These are phyloP conservation scores for Linaria vulgaris DNA, from an alignment of 257 asterid species.

Conservation along the genomic window DNA sequence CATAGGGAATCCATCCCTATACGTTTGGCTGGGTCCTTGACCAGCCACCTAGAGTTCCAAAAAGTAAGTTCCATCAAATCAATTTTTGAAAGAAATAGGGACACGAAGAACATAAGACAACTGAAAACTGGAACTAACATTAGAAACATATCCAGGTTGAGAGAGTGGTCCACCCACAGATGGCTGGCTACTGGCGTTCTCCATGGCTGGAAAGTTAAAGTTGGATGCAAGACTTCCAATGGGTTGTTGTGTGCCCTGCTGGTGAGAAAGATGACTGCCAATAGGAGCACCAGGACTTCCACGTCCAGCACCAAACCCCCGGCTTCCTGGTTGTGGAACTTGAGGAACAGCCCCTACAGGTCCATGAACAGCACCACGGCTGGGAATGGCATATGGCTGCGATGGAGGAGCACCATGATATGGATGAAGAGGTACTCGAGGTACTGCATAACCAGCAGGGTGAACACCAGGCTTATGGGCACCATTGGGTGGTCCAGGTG, in stretches of 20 bases:
- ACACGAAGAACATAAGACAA: constrained; percentile 19
- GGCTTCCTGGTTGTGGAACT: constrained; percentile 79
- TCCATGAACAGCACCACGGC: constrained; percentile 91
- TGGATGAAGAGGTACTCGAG: constrained; percentile 77
- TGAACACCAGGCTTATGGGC: constrained; percentile 75
- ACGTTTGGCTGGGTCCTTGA: constrained; percentile 80
- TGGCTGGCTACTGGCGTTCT: constrained; percentile 85
- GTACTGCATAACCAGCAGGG: constrained; percentile 82
- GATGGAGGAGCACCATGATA: constrained; percentile 84
- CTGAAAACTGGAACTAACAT: constrained; percentile 48
- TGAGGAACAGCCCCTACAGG: constrained; percentile 92
- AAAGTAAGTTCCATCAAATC: constrained; percentile 3
- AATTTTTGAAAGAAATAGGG: constrained; percentile 7
- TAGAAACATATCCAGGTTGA: constrained; percentile 89
- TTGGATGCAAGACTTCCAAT: constrained; percentile 71
- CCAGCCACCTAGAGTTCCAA: constrained; percentile 43
- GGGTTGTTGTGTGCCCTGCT: constrained; percentile 76
- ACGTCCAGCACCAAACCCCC: constrained; percentile 91
- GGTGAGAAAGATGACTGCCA: constrained; percentile 91
- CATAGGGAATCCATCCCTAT: constrained; percentile 81
- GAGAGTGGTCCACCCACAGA: constrained; percentile 85
- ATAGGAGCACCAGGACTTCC: constrained; percentile 84
- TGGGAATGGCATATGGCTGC: constrained; percentile 94
- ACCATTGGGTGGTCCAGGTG: constrained; percentile 84
- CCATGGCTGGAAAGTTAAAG: constrained; percentile 77